These are phyloP conservation scores for Fusarium musae DNA, from an alignment of 2,329 filamentous ascomycete genomes.

Conservation along the genomic window DNA sequence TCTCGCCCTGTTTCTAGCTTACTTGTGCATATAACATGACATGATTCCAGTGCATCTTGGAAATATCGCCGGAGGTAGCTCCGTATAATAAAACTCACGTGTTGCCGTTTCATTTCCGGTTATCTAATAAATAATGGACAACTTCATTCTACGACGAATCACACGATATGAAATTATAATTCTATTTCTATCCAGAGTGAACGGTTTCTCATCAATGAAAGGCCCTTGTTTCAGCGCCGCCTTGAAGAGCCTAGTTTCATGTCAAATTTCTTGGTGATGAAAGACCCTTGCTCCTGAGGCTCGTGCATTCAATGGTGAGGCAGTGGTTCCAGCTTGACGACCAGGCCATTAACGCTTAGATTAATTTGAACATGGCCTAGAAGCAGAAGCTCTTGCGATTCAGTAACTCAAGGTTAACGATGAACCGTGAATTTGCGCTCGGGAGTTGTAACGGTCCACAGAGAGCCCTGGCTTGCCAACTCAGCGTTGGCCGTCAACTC, in stretches of 20 bases:
- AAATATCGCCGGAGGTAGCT: background rate
- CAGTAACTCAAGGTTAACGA: background rate
- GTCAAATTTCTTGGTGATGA: slow-evolving; percentile 20
- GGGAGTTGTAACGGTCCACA: slow-evolving; percentile 19
- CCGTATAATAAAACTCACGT: background rate
- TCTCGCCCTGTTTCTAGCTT: background rate
- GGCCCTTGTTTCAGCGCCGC: slow-evolving; percentile 35
- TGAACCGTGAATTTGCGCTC: slow-evolving; percentile 10
- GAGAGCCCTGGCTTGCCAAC: slow-evolving; percentile 16
- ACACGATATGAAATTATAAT: background rate
- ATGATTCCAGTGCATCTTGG: background rate
- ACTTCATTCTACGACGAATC: background rate
- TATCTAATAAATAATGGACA: background rate
- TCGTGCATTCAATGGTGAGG: slow-evolving; percentile 40
- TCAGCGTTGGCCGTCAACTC: slow-evolving; percentile 31
- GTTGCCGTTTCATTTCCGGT: background rate
- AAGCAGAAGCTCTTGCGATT: slow-evolving; percentile 13
- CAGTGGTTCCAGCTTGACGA: slow-evolving; percentile 20
- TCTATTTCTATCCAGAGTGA: background rate
- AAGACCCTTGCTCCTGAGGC: slow-evolving; percentile 12
- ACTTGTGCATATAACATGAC: background rate
- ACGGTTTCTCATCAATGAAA: background rate
- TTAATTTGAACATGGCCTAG: background rate
- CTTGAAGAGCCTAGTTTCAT: slow-evolving; percentile 11
- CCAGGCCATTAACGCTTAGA: background rate